A percentile compares a stretch with the other conserved stretches of the same genome.
These are phyloP conservation scores for Penicillium sp. DNA, from an alignment of 2,329 filamentous ascomycete genomes.

Conservation along the genomic window DNA sequence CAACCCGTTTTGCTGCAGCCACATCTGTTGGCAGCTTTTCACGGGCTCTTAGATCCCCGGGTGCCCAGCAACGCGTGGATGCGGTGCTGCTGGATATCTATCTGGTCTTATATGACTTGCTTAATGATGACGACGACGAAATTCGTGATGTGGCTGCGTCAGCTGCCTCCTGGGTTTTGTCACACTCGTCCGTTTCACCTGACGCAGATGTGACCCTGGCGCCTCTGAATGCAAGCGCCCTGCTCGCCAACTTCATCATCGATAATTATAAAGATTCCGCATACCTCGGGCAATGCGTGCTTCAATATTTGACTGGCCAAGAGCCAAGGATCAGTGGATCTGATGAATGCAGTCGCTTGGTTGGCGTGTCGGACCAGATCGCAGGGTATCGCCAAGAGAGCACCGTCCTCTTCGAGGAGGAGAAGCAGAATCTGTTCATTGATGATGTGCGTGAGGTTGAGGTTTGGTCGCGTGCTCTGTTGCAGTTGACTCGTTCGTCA, in stretches of 20 bases:
- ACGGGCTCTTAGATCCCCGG: slow-evolving; percentile 42
- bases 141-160: slow-evolving; percentile 64
- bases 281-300: slow-evolving; percentile 34
- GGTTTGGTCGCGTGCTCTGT: slow-evolving; percentile 62
- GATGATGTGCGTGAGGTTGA: slow-evolving; percentile 74
- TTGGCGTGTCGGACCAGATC: slow-evolving; percentile 31
- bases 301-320: slow-evolving; percentile 41
- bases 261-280: slow-evolving; percentile 33
- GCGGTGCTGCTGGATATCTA: slow-evolving; percentile 54
- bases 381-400: slow-evolving; percentile 38
- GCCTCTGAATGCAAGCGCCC: slow-evolving; percentile 50
- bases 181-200: slow-evolving; percentile 32
- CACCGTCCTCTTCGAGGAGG: slow-evolving; percentile 69
- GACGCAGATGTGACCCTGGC: slow-evolving; percentile 38
- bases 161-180: slow-evolving; percentile 38
- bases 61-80: slow-evolving; percentile 21
- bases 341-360: slow-evolving; percentile 11
- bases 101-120: slow-evolving; percentile 67
- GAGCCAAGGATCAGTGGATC: slow-evolving; percentile 25
- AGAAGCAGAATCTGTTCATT: slow-evolving; percentile 92
- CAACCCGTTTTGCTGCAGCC: slow-evolving; percentile 39
- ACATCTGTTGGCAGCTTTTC: slow-evolving; percentile 36
- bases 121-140: slow-evolving; percentile 91
- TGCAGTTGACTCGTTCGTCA: slow-evolving; percentile 24
- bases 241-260: slow-evolving; percentile 37